Evolutionary conservation across 257 asterid genomes (phyloP).

Genomic region (Petrea volubilis): DNA sequence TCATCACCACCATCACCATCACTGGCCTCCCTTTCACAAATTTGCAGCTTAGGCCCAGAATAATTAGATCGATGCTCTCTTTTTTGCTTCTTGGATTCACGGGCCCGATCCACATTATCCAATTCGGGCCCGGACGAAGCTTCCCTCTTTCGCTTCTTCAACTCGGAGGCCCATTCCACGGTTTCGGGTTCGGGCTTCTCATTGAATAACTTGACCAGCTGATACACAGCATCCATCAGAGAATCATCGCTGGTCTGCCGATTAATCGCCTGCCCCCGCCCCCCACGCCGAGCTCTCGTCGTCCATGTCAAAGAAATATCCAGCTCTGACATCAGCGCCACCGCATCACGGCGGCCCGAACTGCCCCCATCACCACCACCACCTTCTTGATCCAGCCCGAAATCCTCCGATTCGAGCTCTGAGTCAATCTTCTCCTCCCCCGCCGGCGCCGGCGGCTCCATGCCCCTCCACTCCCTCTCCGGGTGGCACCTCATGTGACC

Average conservation of each 20-base stretch:
- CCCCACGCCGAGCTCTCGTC: constrained; percentile 25
- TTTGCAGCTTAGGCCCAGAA: not conserved
- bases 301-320: constrained; percentile 33
- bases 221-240: constrained; percentile 16
- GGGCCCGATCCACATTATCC: not conserved
- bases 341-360: not conserved
- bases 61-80: not conserved
- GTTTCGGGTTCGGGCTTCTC: constrained; percentile 6
- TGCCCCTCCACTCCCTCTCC: constrained; percentile 55
- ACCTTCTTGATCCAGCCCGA: no score
- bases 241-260: not conserved
- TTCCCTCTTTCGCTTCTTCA: not conserved
- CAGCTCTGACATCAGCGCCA: not conserved
- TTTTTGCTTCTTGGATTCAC: not conserved
- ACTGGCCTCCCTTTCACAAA: not conserved
- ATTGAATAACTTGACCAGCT: constrained; percentile 26
- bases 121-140: not conserved
- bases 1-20: not conserved
- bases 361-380: not conserved
- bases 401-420: not conserved
- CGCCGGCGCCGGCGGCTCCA: constrained; percentile 58
- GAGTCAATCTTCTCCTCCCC: not conserved
- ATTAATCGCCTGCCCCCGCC: not conserved
- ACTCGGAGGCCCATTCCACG: not conserved
- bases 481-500: constrained; percentile 84